A percentile compares a stretch with the other conserved stretches of the same genome.
phyloP scores from a whole-genome alignment of 75 land plant species.

The Selaginella tamariscina region DNA sequence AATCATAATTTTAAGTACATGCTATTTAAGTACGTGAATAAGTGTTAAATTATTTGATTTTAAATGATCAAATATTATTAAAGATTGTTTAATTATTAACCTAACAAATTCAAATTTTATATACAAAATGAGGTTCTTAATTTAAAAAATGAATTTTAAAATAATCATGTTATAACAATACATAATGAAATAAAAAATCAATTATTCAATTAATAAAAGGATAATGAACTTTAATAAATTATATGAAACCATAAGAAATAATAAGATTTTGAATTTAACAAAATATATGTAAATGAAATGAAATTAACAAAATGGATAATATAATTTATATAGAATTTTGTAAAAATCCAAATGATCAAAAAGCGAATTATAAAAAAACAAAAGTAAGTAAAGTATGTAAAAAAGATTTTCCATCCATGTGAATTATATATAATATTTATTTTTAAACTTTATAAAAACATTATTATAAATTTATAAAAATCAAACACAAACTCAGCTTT shows the following conservation, averaged over 20 bases:
- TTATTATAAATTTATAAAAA: background rate
- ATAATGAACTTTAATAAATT: background rate
- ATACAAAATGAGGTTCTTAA: background rate
- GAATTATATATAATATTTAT: background rate
- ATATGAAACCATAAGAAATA: background rate
- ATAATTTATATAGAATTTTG: background rate
- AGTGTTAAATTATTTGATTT: background rate
- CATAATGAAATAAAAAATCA: too few species aligned
- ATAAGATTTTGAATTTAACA: background rate
- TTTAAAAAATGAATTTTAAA: background rate
- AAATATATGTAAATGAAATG: too few species aligned
- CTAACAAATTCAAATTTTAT: background rate
- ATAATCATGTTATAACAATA: too few species aligned
- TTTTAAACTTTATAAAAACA: background rate
- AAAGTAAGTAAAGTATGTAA: too few species aligned
- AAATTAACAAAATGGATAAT: background rate
- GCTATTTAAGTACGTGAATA: background rate
- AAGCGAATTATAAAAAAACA: too few species aligned
- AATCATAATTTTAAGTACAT: too few species aligned
- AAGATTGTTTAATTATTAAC: background rate
- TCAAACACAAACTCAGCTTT: too few species aligned
- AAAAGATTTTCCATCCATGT: too few species aligned
- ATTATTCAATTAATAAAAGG: too few species aligned
- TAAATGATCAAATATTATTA: background rate
- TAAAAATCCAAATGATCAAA: too few species aligned